Conservation (phyloP, 1,284 basidiomycete species). For the Ustilago esculenta region DNA sequence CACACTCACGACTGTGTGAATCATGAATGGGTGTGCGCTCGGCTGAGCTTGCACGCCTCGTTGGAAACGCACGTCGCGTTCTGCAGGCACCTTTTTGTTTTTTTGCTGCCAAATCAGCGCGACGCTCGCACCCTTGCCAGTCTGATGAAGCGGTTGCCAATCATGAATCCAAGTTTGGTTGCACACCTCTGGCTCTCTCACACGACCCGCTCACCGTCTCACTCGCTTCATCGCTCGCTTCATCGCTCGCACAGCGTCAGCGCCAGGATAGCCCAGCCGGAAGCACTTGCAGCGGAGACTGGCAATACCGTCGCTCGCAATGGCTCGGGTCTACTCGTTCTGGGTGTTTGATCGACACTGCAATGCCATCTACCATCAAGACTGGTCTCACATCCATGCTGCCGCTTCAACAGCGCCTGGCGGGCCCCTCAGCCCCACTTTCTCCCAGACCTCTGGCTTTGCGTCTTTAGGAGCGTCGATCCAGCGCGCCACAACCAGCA, state of each 20-base stretch:
- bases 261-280: no score
- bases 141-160: no score
- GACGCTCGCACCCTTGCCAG: conserved; percentile 15
- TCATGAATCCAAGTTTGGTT: no score
- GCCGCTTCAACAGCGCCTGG: conserved; percentile 6
- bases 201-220: no score
- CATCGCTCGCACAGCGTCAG: not conserved
- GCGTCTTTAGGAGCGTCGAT: conserved; percentile 55
- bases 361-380: conserved; percentile 63
- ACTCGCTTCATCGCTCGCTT: no score
- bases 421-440: conserved; percentile 22
- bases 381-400: conserved; percentile 61
- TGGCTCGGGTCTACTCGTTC: conserved; percentile 57
- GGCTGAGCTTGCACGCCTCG: no score
- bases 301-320: no score
- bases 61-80: no score
- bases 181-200: no score
- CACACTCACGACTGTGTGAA: no score
- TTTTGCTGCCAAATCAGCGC: not conserved
- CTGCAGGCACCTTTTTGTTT: not conserved
- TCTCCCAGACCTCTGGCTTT: conserved; percentile 41
- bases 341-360: conserved; percentile 66
- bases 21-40: no score
- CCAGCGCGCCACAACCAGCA: conserved; percentile 42
- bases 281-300: no score